Evolutionary conservation across 805 yeast genomes (phyloP), one percentile per base, ranked within the genome.

Genomic region (Blastobotrys robertii): DNA sequence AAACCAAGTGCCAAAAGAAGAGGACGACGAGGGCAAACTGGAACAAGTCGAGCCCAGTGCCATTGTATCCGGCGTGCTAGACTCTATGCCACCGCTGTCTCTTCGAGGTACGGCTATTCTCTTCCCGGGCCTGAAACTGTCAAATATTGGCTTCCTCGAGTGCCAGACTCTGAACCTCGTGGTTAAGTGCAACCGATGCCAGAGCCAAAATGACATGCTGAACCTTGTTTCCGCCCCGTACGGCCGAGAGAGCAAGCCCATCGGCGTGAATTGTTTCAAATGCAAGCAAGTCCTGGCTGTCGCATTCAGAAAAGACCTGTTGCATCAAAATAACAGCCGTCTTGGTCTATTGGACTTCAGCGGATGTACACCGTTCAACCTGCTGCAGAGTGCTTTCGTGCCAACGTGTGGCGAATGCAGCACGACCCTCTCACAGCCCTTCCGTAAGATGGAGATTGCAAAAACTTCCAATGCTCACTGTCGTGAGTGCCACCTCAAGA

Each of bases 271-370:
- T 8, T 66, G 71, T 45, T 46, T 50, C 8, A 62, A 63, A 41
- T 66, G 71, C 44, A 55, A 57, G 39, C 42, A 55, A 16, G 54
- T 57, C 2, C 48, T 66, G 15, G 56, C 61, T 30, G 65, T 51
- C 2, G 58, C 61, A 4, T 62, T 64, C 48, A 48, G 67, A 16
- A 62, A 64, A 39, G 66, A 67, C 48, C 54, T 60, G 37, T 35
- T 67, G 34, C 69, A 65, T 38, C 47, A 56, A 2, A 43, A 45
- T 44, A 48, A 56, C 42, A 46, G 49, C 30, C 52, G 53, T 5
- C 56, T 59, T 1, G 71, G 71, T 1, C 64, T 57, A 35, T 49
- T 67, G n/a, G 69, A 67, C 39, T 41, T 64, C 9, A 48, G 56
- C n/a, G 65, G 64, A 10, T 67, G 72, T 38, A 45, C 50, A 1